Evolutionary conservation across 2,329 filamentous ascomycete species (phyloP).

Genomic region (Fusarium sp.): DNA sequence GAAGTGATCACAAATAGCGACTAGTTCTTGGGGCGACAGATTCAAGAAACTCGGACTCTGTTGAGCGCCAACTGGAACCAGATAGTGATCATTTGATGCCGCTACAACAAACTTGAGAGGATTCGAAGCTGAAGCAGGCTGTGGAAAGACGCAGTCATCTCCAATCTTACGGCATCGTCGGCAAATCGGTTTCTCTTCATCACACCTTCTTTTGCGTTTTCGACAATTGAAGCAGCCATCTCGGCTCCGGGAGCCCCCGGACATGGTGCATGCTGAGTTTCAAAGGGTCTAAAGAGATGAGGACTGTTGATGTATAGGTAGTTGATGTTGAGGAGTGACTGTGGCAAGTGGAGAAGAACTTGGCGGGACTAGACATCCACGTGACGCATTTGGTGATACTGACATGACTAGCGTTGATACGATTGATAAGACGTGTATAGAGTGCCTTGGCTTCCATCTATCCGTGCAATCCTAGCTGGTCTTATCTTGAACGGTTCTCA

Average conservation of each 20-base stretch:
- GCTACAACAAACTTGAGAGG: constrained; percentile 43
- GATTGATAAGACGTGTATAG: not conserved
- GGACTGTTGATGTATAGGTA: not conserved
- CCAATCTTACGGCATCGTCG: constrained; percentile 29
- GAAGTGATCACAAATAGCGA: constrained; percentile 7
- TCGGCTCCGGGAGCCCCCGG: constrained; percentile 43
- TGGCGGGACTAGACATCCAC: not conserved
- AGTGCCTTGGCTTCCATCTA: not conserved
- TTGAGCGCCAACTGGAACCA: constrained; percentile 12
- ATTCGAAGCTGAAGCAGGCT: constrained; percentile 35
- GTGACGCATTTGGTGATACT: constrained; percentile 8
- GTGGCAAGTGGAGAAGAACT: no score
- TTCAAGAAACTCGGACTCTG: constrained; percentile 35
- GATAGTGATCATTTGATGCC: constrained; percentile 30
- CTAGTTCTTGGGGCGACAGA: constrained; percentile 36
- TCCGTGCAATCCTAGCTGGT: not conserved
- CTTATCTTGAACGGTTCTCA: not conserved
- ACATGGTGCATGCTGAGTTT: constrained; percentile 37
- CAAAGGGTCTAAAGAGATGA: not conserved
- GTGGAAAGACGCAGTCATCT: constrained; percentile 41
- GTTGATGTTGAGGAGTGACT: not conserved
- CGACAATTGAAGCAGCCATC: constrained; percentile 62
- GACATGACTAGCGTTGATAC: not conserved
- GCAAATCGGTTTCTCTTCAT: constrained; percentile 49
- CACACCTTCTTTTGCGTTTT: constrained; percentile 66